Conservation (phyloP, 2,329 filamentous ascomycete species). For the Zasmidium cellare region DNA sequence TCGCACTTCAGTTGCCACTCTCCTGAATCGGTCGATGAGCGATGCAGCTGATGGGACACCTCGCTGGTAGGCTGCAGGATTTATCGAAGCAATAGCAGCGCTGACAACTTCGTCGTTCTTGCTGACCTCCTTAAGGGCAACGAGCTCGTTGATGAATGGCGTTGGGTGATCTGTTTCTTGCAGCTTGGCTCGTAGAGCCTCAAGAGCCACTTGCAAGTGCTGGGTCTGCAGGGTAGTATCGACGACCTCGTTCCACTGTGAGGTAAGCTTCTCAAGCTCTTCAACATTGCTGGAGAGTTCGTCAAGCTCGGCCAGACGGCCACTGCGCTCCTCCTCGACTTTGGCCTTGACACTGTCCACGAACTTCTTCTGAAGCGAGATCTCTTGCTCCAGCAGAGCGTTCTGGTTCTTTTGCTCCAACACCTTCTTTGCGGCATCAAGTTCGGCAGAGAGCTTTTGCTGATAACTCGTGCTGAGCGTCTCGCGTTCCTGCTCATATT, state of each 20-base stretch:
- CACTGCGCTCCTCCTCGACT: constrained; percentile 85
- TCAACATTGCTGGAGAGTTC: constrained; percentile 75
- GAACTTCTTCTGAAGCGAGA: constrained; percentile 84
- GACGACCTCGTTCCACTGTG: constrained; percentile 86
- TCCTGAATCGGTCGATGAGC: constrained; percentile 92
- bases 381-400: constrained; percentile 83
- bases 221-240: constrained; percentile 91
- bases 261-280: constrained; percentile 83
- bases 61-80: constrained; percentile 88
- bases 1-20: constrained; percentile 86
- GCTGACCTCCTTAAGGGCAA: constrained; percentile 87
- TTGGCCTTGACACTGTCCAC: constrained; percentile 72
- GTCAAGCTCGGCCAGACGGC: constrained; percentile 80
- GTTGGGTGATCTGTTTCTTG: constrained; percentile 69
- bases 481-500: constrained; percentile 86
- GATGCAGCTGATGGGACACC: constrained; percentile 81
- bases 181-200: constrained; percentile 83
- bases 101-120: constrained; percentile 78
- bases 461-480: constrained; percentile 77
- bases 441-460: constrained; percentile 73
- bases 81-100: constrained; percentile 94
- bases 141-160: constrained; percentile 89
- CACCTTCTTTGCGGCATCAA: constrained; percentile 76
- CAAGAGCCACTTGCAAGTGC: constrained; percentile 92
- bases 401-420: constrained; percentile 82